Conservation (phyloP, 495 filamentous ascomycete species). For the Aspergillus saccharolyticus region DNA sequence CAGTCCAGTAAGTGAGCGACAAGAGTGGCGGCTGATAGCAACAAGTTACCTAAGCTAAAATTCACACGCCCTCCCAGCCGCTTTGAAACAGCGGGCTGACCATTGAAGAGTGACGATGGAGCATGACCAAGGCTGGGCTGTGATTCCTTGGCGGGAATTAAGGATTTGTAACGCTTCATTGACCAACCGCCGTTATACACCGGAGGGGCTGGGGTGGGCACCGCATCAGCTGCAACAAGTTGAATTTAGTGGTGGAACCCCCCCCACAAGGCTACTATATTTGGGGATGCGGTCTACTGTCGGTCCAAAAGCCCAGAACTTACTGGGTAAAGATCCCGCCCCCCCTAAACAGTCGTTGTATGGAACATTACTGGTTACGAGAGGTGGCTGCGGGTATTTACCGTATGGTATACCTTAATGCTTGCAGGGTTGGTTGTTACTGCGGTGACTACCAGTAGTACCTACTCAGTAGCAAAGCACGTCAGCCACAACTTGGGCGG, state of each 20-base stretch:
- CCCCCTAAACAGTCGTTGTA: conserved; percentile 17
- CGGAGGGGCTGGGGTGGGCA: no score
- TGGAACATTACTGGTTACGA: conserved; percentile 1
- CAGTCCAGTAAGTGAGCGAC: background rate
- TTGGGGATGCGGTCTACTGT: conserved; percentile 12
- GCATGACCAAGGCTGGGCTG: background rate
- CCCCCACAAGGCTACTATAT: conserved; percentile 20
- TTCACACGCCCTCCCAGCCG: background rate
- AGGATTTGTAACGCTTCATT: conserved; percentile 13
- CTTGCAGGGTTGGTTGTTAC: background rate
- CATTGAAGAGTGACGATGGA: conserved; percentile 3
- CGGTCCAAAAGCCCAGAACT: conserved; percentile 4
- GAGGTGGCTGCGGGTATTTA: background rate
- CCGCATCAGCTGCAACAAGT: background rate
- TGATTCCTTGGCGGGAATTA: conserved; percentile 15
- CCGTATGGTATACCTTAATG: background rate
- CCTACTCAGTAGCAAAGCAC: background rate
- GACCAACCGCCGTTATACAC: conserved; percentile 23
- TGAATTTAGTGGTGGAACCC: no score
- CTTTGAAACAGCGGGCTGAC: conserved; percentile 12
- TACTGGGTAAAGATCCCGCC: no score
- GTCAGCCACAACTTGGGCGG: background rate
- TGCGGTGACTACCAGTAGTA: background rate
- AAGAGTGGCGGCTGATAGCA: no score
- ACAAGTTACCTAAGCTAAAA: background rate